Conservation (phyloP, 2,329 filamentous ascomycete species). For the Colletotrichum liaoningense region DNA sequence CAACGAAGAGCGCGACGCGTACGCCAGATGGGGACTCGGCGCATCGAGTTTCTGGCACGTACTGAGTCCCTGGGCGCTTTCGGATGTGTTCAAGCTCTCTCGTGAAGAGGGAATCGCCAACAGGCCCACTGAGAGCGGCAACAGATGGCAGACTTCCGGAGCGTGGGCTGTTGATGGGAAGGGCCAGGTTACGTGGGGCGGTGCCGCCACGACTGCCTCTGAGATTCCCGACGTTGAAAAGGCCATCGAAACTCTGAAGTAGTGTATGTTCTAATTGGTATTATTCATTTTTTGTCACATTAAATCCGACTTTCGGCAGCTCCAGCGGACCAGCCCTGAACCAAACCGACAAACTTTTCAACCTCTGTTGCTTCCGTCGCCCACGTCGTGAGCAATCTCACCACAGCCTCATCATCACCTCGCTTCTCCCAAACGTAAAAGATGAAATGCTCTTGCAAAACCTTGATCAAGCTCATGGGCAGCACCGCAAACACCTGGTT, state of each 20-base stretch:
- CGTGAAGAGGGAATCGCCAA: constrained; percentile 75
- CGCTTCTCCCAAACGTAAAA: constrained; percentile 62
- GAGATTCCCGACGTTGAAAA: constrained; percentile 18
- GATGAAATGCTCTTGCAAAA: constrained; percentile 53
- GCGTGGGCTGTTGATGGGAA: constrained; percentile 62
- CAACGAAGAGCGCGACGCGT: constrained; percentile 69
- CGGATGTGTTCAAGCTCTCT: constrained; percentile 67
- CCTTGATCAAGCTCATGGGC: constrained; percentile 49
- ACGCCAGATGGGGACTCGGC: constrained; percentile 75
- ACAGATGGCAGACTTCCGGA: constrained; percentile 75
- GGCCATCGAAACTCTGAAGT: not conserved
- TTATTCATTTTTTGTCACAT: not conserved
- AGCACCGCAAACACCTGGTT: constrained; percentile 63
- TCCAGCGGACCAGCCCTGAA: constrained; percentile 31
- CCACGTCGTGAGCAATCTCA: constrained; percentile 62
- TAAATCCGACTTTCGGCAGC: not conserved
- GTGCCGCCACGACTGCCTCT: constrained; percentile 1
- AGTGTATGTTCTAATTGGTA: not conserved
- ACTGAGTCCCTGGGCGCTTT: constrained; percentile 68
- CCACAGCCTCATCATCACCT: constrained; percentile 50
- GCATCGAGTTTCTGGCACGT: constrained; percentile 71
- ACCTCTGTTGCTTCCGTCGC: constrained; percentile 57
- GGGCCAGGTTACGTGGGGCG: constrained; percentile 17
- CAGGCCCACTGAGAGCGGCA: constrained; percentile 72
- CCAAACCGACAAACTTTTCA: constrained; percentile 48